A percentile compares a stretch with the other conserved stretches of the same genome.
These are phyloP conservation scores for Leishmania martiniquensis DNA, from an alignment of 208 protist genomes.

Conservation along the genomic window DNA sequence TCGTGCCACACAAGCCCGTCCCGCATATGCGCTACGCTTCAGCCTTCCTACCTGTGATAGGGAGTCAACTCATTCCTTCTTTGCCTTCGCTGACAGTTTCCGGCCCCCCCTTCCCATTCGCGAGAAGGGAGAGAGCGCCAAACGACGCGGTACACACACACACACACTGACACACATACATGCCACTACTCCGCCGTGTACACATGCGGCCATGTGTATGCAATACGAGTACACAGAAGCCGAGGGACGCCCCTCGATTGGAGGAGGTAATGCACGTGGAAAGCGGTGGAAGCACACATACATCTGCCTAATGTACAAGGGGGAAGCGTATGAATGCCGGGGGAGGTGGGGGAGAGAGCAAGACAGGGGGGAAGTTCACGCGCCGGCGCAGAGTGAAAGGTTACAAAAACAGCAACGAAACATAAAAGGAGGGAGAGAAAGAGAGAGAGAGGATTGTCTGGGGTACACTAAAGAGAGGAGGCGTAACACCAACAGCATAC, in stretches of 20 bases:
- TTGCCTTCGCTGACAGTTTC: not conserved
- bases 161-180: not conserved
- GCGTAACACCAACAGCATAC: too few species aligned
- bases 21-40: not conserved
- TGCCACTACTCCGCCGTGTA: too few species aligned
- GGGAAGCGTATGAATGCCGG: not conserved
- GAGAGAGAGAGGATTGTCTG: not conserved
- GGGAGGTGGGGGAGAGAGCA: not conserved
- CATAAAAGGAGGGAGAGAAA: constrained; percentile 1
- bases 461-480: constrained; percentile 4
- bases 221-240: not conserved
- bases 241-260: not conserved
- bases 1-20: not conserved
- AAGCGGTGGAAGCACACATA: not conserved
- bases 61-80: not conserved
- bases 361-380: not conserved
- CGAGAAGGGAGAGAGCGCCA: not conserved
- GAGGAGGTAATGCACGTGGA: not conserved
- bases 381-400: not conserved
- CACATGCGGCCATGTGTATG: not conserved
- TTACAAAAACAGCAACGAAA: not conserved
- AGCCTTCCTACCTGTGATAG: not conserved
- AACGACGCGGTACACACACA: not conserved
- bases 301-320: not conserved
- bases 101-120: not conserved